Base-by-base conservation (phyloP, 1,139 yeast species). In the Suhomyces atakaporum region DNA sequence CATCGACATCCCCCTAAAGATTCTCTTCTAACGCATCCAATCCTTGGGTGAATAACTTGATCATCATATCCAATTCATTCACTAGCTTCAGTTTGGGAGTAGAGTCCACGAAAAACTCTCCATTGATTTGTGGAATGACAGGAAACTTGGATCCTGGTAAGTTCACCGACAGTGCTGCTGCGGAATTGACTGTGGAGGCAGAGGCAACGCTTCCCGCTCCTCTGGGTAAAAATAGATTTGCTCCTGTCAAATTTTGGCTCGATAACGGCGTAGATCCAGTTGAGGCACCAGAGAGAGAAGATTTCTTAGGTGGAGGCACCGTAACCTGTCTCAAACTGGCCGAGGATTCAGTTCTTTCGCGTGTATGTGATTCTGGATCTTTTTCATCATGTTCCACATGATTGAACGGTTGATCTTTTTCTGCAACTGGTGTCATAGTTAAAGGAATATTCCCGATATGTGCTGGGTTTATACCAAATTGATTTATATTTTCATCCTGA, bases 371-470 rank as follows among this genome's bases (percentile, higher is more conserved):
- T 1, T 47, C 46, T 2, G 41, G 15, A 10, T 46, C 51, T 9
- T 44, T 48, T 6, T 47, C 52, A 11, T 47, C 45, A 3, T 44
- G 29, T 7, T 43, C 50, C 6, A 40, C 47, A 9, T 47, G 50
- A 11, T 36, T 39, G n/a, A 49, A 44, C 2, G 33, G 29, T 23
- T 45, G 44, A 21, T 54, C 77, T 47, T 72, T 79, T 49, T 84
- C 94, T 1, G 85, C 73, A 2, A 84, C 79, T 1, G 92, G 94
- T 0, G 94, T 84, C 94, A 84, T 84, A 0, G 86, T 74, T 49
- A 82, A 63, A 10, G 84, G 78, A 15, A 72, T 54, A 31, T 66
- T 65, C 4, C 72, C 65, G 2, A 77, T 68, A 31, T 69, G 75
- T 9, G 76, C 62, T 2, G 81, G 74, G 52, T 77, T 73, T 46